These are phyloP conservation scores for Eucalyptus decipiens DNA, from an alignment of 345 rosid species.

Conservation along the genomic window DNA sequence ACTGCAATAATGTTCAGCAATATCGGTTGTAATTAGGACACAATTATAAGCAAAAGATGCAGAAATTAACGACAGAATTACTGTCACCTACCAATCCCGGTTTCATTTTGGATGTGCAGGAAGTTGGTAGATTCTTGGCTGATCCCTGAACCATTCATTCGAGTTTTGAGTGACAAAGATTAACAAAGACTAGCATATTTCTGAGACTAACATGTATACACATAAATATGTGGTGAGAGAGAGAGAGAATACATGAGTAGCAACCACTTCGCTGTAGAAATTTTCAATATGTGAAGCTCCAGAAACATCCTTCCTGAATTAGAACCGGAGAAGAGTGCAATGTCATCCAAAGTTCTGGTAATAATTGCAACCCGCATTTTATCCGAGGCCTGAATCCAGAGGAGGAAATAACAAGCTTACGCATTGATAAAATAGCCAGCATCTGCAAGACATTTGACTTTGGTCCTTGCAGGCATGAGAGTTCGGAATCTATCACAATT, in stretches of 20 bases:
- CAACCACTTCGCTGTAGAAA: slow-evolving; percentile 58
- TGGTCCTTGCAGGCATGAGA: slow-evolving; percentile 52
- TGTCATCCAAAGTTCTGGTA: background rate
- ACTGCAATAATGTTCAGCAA: slow-evolving; percentile 13
- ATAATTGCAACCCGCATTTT: background rate
- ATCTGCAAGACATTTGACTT: slow-evolving; percentile 90
- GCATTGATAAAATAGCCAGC: slow-evolving; percentile 86
- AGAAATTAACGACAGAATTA: background rate
- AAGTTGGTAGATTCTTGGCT: slow-evolving; percentile 57
- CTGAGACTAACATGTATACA: background rate
- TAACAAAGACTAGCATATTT: background rate
- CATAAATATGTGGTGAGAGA: background rate
- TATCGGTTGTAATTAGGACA: background rate
- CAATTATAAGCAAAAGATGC: background rate
- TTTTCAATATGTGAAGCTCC: slow-evolving; percentile 47
- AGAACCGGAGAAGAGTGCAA: background rate
- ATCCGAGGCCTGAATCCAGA: background rate
- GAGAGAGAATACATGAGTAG: slow-evolving; percentile 52
- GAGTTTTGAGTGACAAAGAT: background rate
- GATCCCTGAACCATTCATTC: slow-evolving; percentile 42
- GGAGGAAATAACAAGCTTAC: slow-evolving; percentile 33
- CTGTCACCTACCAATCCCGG: slow-evolving; percentile 42
- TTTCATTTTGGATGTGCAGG: slow-evolving; percentile 57
- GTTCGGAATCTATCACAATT: slow-evolving; percentile 81
- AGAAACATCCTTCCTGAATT: slow-evolving; percentile 65